Base-by-base conservation (phyloP, 108 stramenopile genomes). In the Seminavis robusta region DNA sequence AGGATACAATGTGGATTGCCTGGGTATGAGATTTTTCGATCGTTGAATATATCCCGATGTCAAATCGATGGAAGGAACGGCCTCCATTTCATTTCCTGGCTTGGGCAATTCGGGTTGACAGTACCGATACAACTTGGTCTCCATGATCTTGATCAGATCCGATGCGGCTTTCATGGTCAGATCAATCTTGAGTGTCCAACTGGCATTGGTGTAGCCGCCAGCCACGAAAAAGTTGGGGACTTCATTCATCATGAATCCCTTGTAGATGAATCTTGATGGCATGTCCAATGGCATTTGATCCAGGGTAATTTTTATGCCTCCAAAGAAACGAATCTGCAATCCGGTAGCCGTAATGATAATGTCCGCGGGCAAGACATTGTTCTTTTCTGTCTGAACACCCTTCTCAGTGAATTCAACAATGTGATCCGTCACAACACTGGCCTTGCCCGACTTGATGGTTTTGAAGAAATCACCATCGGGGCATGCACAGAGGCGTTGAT, bases 161-260 rank as follows among this genome's bases (percentile, higher is more conserved):
- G n/a, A n/a, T n/a, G n/a, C n/a, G n/a, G n/a, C n/a, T n/a, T n/a
- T n/a, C n/a, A n/a, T n/a, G n/a, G n/a, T n/a, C n/a, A n/a, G n/a
- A n/a, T n/a, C n/a, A n/a, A n/a, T 37, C 36, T 37, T 37, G 36
- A 37, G 36, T 37, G 36, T 37, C 36, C 36, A 37, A 37, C 11
- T 11, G 36, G 36, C 36, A 13, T 37, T 37, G 36, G 36, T 37
- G 13, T 37, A 37, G 9, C 36, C 36, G 11, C 36, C 13, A 9
- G 36, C 9, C 36, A 37, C 13, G 36, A 13, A 9, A 9, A 13
- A 11, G 36, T 37, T 37, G 9, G 36, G 36, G 13, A 37, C 13
- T 9, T 37, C 36, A 13, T 13, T 37, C 13, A 37, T 37, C 36
- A 37, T 9, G 11, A 37, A 37, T 9, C 36, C 36, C 13, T 37